A percentile compares a stretch with the other conserved stretches of the same genome.
phyloP scores from a whole-genome alignment of 2,329 filamentous ascomycete species.

The Periconia sp. region DNA sequence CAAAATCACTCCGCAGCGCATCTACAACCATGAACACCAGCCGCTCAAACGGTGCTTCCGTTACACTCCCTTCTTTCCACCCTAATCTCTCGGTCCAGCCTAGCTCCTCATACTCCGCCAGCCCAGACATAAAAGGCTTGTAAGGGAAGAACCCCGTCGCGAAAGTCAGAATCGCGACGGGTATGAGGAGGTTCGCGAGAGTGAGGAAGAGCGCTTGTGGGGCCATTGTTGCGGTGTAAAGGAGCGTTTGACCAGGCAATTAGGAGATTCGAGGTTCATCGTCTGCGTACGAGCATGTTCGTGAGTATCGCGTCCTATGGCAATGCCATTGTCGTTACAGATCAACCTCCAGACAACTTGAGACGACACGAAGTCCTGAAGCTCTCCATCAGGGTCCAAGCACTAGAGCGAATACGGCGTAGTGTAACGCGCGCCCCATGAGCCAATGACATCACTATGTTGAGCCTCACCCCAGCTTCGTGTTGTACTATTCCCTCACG shows the following conservation, averaged over 20 bases:
- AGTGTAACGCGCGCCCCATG: slow-evolving; percentile 17
- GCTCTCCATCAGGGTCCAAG: slow-evolving; percentile 33
- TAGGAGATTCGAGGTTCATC: slow-evolving; percentile 1
- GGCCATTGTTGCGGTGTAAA: slow-evolving; percentile 24
- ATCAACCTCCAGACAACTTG: background rate
- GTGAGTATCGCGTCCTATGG: background rate
- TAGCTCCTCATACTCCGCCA: slow-evolving; percentile 71
- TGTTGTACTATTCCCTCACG: background rate
- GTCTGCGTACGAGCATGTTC: slow-evolving; percentile 1
- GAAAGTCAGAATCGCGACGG: slow-evolving; percentile 71
- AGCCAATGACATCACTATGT: slow-evolving; percentile 45
- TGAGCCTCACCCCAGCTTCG: slow-evolving; percentile 8
- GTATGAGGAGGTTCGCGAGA: slow-evolving; percentile 78
- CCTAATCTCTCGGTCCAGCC: slow-evolving; percentile 51
- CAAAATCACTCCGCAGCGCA: slow-evolving; percentile 88
- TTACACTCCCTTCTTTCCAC: slow-evolving; percentile 48
- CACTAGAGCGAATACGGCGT: slow-evolving; percentile 23
- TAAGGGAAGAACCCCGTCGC: slow-evolving; percentile 96
- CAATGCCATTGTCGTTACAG: slow-evolving; percentile 1
- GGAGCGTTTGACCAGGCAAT: background rate
- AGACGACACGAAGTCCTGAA: slow-evolving; percentile 8
- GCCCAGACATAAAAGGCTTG: slow-evolving; percentile 87
- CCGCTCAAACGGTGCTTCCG: slow-evolving; percentile 79
- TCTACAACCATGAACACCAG: slow-evolving; percentile 98
- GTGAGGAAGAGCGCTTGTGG: slow-evolving; percentile 54